Evolutionary conservation across 2,329 filamentous ascomycete genomes (phyloP), one percentile per base, ranked within the genome.

Genomic region (Aureobasidium zeae): DNA sequence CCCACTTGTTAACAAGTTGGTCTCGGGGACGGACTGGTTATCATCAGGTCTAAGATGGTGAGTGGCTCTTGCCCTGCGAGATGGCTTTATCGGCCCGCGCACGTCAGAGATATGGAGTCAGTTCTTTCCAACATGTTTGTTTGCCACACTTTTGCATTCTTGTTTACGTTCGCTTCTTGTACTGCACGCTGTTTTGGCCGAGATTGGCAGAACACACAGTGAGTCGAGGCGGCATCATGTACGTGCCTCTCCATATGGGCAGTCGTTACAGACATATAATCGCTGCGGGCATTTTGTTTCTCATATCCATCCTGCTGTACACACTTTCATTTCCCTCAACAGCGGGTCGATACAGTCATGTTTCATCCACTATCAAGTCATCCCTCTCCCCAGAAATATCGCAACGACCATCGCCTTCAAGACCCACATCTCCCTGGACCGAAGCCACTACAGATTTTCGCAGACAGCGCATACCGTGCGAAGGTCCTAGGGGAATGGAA

Each of bases 151-250:
- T 19, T 20, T 28, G 24, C 19, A n/a, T 25, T 15, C 26, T 13
- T 24, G 20, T 41, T 20, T 21, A n/a, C 20, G 38, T 33, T 11
- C 15, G 10, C 19, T 13, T 10, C 15, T 8, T 31, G 22, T 11
- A 16, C 29, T 15, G 11, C 25, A 21, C 10, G 37, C 37, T 30
- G 36, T 26, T 26, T 39, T 19, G 28, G 12, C 32, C 17, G 29
- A 9, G 24, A n/a, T 7, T 41, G 15, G 37, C 37, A 20, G 7
- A 26, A 25, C 30, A 29, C 20, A 33, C 20, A 19, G 17, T 33
- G 38, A 22, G 29, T 20, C 30, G 38, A 32, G 38, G 38, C 21
- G 29, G 21, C 38, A 42, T 33, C 29, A 42, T 42, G 38, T 42
- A 42, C 16, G 24, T 21, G 3, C 17, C 38, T 15, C 29, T 42